Percentiles rank a stretch among this genome's conserved stretches.
Evolutionary conservation across 2,329 filamentous ascomycete species (phyloP).

Genomic region (Pseudogymnoascus sp.): DNA sequence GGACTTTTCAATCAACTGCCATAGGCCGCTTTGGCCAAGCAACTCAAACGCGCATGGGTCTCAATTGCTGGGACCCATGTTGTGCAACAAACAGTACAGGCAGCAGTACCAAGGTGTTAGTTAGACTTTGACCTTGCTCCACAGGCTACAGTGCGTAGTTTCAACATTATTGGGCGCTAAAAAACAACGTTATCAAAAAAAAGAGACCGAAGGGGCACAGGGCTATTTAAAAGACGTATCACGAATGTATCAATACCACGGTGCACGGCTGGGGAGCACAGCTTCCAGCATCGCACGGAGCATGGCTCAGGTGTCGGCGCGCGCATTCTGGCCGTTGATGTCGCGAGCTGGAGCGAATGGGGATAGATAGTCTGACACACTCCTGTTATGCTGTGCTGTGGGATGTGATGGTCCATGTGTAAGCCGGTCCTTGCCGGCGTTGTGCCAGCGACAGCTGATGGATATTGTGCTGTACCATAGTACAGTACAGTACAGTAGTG

Average conservation of each 20-base stretch:
- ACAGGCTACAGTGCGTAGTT: background rate
- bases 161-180: constrained; percentile 7
- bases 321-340: background rate
- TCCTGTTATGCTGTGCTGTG: background rate
- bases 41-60: background rate
- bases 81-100: background rate
- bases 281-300: background rate
- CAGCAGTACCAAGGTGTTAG: background rate
- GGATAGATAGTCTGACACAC: background rate
- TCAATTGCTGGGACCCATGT: constrained; percentile 1
- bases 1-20: background rate
- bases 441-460: background rate
- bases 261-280: constrained; percentile 3
- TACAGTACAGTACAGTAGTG: background rate
- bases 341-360: constrained; percentile 1
- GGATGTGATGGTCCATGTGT: constrained; percentile 5
- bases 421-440: background rate
- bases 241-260: constrained; percentile 4
- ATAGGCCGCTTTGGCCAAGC: constrained; percentile 1
- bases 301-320: background rate
- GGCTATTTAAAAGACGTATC: constrained; percentile 7
- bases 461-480: background rate
- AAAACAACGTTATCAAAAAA: constrained; percentile 6
- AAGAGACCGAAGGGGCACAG: background rate
- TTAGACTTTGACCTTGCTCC: background rate